phyloP scores from a whole-genome alignment of 2,329 filamentous ascomycete genomes.

The Sordariomycetes sp. region DNA sequence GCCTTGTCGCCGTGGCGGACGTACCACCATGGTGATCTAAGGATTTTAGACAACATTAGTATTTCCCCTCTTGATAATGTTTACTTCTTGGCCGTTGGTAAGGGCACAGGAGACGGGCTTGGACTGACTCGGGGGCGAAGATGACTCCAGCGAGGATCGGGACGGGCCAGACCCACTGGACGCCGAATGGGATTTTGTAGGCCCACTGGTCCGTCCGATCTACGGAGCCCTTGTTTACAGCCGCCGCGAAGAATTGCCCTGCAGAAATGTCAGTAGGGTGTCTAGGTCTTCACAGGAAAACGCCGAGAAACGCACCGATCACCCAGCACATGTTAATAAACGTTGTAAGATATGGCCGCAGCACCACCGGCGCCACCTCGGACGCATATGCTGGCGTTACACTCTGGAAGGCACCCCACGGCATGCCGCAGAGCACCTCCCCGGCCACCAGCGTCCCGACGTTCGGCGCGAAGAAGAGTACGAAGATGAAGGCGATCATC shows the following conservation, averaged over 20 bases:
- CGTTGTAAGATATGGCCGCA: conserved; percentile 40
- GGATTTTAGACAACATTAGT: background rate
- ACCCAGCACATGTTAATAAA: conserved; percentile 49
- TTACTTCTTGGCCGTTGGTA: background rate
- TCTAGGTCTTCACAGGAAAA: conserved; percentile 17
- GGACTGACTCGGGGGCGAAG: conserved; percentile 34
- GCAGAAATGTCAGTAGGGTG: conserved; percentile 11
- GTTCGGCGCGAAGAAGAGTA: conserved; percentile 40
- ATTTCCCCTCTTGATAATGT: background rate
- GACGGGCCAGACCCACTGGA: conserved; percentile 42
- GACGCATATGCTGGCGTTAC: conserved; percentile 42
- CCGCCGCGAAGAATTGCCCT: conserved; percentile 38
- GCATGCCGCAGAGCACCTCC: conserved; percentile 36
- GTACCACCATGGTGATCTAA: conserved; percentile 34
- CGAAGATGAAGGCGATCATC: conserved; percentile 39
- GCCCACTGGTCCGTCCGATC: conserved; percentile 30
- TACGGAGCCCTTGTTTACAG: conserved; percentile 32
- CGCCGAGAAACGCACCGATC: conserved; percentile 14
- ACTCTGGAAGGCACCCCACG: conserved; percentile 41
- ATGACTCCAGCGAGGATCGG: conserved; percentile 30
- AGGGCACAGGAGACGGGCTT: conserved; percentile 19
- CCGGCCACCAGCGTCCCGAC: conserved; percentile 34
- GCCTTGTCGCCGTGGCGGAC: conserved; percentile 29
- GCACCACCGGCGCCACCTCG: conserved; percentile 35
- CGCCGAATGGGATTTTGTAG: conserved; percentile 37